Base-by-base conservation (phyloP, 2,329 filamentous ascomycete species). In the Emergomyces orientalis region DNA sequence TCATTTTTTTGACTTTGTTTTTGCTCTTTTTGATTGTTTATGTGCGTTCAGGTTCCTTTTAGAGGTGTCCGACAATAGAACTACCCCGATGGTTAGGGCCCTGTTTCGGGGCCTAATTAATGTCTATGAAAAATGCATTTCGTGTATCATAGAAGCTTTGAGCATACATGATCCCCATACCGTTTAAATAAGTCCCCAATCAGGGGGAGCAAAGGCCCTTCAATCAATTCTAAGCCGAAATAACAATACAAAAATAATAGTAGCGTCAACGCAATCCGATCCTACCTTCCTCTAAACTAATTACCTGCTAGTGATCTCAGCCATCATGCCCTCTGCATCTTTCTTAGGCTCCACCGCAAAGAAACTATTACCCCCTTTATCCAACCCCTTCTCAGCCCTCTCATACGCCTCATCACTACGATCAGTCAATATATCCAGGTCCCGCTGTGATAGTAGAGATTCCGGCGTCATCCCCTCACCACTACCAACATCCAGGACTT, bases 371-470 rank as follows among this genome's bases (percentile, higher is more conserved):
- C 78, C 79, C 60, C 71, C 76, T 65, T 76, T 77, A 64, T 91
- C 90, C 58, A 90, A 75, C 0, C 92, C 92, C 70, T 85, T 88
- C 64, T 93, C 91, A 1, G 92, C 92, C 62, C 84, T 82, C 47
- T 83, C 84, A 76, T 87, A 88, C 2, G 86, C 86, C 69, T 86
- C 84, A 57, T 83, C 81, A 66, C 82, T 85, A 32, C 91, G 80
- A 75, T 97, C 92, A 54, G 90, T 89, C 60, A 99, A 73, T 2
- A 90, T 85, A 2, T 87, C 82, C 32, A 99, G 70, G 70, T 97
- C 94, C 32, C 83, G 79, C 57, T 94, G 85, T 51, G 85, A 89
- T 43, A 97, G 74, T 9, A 97, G 78, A 37, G 86, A 82, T 55
- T 84, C 82, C 0, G 85, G 85, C 0, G 82, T 84, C 17, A 81